A percentile compares a stretch with the other conserved stretches of the same genome.
Evolutionary conservation across 169 alveolate species (phyloP).

Genomic region (Plasmodium vivax): DNA sequence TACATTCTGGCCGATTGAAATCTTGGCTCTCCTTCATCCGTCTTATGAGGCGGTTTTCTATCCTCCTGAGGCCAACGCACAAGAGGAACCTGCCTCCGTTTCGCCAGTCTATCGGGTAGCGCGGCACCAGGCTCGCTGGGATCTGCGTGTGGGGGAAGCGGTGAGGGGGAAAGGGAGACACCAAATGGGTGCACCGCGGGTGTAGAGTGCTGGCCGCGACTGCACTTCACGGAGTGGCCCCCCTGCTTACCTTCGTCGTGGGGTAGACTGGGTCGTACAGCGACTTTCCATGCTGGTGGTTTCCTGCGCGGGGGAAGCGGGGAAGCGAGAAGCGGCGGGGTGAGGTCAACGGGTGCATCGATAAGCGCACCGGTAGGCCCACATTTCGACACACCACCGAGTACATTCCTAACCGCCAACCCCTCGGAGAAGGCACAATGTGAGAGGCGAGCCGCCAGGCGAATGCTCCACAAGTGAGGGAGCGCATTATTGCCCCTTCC

Average conservation of each 20-base stretch:
- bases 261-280: conserved; percentile 90
- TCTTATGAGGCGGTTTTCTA: conserved; percentile 81
- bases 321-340: too few species aligned
- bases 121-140: conserved; percentile 88
- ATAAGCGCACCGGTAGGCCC: background rate
- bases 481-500: background rate
- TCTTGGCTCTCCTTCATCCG: conserved; percentile 79
- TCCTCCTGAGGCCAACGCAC: conserved; percentile 84
- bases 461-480: background rate
- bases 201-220: background rate
- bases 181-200: background rate
- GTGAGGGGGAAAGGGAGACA: background rate
- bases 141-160: conserved; percentile 69
- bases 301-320: conserved; percentile 79
- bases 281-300: conserved; percentile 87
- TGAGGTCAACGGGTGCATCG: background rate
- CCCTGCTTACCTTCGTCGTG: conserved; percentile 85
- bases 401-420: background rate
- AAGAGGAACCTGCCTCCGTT: conserved; percentile 90
- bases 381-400: background rate
- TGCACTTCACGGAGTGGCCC: background rate
- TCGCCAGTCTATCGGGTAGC: conserved; percentile 91
- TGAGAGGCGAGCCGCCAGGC: background rate
- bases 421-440: background rate
- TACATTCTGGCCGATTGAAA: conserved; percentile 82